A percentile compares a stretch with the other conserved stretches of the same genome.
These are phyloP conservation scores for Oryza officinalis DNA, from an alignment of 176 grass and related monocot species.

Conservation along the genomic window DNA sequence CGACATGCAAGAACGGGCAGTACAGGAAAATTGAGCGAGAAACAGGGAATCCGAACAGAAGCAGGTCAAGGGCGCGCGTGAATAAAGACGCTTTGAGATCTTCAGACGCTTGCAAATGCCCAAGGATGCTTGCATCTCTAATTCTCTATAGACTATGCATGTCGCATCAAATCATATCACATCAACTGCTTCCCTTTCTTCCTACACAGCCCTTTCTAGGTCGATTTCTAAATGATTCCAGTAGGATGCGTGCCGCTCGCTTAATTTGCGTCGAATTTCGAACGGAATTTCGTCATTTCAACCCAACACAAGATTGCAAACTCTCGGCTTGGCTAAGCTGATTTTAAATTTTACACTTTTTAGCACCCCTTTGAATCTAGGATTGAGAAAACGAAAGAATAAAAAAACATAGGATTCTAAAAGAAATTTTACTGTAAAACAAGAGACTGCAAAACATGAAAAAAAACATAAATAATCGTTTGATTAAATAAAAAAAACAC, in stretches of 20 bases:
- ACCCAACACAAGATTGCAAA: no score
- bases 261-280: not conserved
- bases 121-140: not conserved
- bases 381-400: no score
- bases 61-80: slow-evolving; percentile 38
- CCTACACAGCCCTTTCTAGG: not conserved
- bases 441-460: no score
- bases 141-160: not conserved
- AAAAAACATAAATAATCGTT: no score
- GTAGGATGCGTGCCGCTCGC: no score
- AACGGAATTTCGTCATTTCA: not conserved
- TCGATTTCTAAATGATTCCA: not conserved
- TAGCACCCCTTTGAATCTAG: no score
- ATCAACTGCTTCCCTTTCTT: slow-evolving; percentile 31
- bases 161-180: slow-evolving; percentile 48
- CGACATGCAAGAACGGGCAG: not conserved
- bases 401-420: no score
- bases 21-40: not conserved
- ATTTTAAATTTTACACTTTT: no score
- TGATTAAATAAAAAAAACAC: no score
- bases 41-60: not conserved
- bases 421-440: no score
- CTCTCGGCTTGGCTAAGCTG: no score
- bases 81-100: slow-evolving; percentile 48
- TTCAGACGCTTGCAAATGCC: slow-evolving; percentile 10